These are phyloP conservation scores for Linnemannia hyalina DNA, from an alignment of 192 early-diverging fungal genomes.

Conservation along the genomic window DNA sequence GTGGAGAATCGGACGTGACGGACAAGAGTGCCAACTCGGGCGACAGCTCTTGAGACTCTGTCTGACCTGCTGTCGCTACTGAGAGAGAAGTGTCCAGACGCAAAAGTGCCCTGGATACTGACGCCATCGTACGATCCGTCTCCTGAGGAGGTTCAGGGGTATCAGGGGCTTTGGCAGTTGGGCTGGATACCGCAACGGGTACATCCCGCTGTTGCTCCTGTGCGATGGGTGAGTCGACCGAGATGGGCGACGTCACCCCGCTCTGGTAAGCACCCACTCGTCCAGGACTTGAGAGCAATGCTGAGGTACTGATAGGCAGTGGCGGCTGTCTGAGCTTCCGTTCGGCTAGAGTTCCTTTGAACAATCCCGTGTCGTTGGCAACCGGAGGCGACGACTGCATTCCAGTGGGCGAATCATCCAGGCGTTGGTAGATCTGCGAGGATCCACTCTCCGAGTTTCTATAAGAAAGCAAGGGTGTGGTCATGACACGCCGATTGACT, in stretches of 20 bases:
- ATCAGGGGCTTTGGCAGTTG: background rate
- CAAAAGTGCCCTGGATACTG: background rate
- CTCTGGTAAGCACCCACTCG: background rate
- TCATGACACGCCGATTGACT: conserved; percentile 10
- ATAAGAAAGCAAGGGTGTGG: background rate
- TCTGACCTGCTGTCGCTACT: background rate
- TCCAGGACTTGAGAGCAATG: background rate
- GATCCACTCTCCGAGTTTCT: conserved; percentile 3
- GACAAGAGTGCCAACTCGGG: background rate
- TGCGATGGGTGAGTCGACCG: background rate
- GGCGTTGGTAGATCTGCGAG: background rate
- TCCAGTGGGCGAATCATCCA: background rate
- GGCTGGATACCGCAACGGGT: background rate
- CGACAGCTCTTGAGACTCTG: background rate
- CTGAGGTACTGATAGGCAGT: conserved; percentile 3
- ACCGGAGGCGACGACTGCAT: background rate
- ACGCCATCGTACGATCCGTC: background rate
- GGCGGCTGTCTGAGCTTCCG: conserved; percentile 11
- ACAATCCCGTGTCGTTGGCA: background rate
- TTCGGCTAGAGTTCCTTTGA: conserved; percentile 4
- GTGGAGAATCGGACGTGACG: background rate
- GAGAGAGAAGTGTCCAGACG: background rate
- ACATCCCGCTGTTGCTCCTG: background rate
- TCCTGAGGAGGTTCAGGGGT: background rate
- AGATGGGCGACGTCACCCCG: background rate